Conservation (phyloP, 2,329 filamentous ascomycete genomes). For the Xylariaceae sp. region DNA sequence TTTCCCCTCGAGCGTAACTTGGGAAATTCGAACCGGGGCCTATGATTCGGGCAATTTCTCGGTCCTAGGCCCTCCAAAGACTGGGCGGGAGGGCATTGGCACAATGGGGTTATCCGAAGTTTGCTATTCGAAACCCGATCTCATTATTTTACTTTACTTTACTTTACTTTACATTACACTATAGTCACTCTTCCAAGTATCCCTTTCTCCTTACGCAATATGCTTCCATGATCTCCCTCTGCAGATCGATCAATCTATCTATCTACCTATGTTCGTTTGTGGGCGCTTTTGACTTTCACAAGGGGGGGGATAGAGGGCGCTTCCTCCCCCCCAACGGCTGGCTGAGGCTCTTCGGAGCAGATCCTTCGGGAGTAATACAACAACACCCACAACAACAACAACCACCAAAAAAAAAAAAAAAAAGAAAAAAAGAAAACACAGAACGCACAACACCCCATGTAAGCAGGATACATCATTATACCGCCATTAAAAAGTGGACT, state of each 20-base stretch:
- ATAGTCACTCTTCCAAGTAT: too few relatives aligned
- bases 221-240: too few relatives aligned
- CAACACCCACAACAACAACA: too few relatives aligned
- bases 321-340: neutral
- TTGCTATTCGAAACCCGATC: too few relatives aligned
- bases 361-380: neutral
- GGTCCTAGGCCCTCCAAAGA: neutral
- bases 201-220: too few relatives aligned
- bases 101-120: neutral
- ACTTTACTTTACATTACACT: too few relatives aligned
- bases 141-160: too few relatives aligned
- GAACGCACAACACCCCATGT: constrained; percentile 4
- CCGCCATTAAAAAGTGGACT: constrained; percentile 8
- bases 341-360: constrained; percentile 1
- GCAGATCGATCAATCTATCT: too few relatives aligned
- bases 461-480: neutral
- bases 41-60: neutral
- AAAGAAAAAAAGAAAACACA: neutral
- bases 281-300: neutral
- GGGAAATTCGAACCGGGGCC: neutral
- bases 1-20: constrained; percentile 7
- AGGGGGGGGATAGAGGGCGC: neutral
- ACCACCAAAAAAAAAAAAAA: too few relatives aligned
- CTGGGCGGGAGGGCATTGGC: neutral
- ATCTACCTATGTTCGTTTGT: neutral